These are phyloP conservation scores for Brassica nigra DNA, from an alignment of 345 rosid genomes.

Conservation along the genomic window DNA sequence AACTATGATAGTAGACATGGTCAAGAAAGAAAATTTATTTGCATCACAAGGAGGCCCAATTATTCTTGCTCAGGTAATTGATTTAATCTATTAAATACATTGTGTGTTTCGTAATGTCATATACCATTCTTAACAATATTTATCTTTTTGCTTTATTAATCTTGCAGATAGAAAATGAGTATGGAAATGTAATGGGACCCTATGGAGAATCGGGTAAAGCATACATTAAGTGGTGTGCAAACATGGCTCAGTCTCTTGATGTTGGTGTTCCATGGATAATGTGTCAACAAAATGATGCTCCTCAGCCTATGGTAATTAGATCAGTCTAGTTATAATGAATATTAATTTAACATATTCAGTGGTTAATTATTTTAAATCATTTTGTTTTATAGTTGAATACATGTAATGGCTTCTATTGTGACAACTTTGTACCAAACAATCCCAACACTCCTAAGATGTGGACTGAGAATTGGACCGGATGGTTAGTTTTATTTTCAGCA, in stretches of 20 bases:
- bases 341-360: too few relatives aligned
- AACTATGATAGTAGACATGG: too few relatives aligned
- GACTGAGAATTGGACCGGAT: neutral
- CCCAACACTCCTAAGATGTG: neutral
- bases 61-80: too few relatives aligned
- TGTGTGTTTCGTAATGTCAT: too few relatives aligned
- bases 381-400: neutral
- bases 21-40: too few relatives aligned
- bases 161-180: neutral
- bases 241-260: neutral
- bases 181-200: neutral
- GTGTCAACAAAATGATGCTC: too few relatives aligned
- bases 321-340: too few relatives aligned
- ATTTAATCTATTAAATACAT: too few relatives aligned
- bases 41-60: too few relatives aligned
- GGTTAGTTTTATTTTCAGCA: neutral
- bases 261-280: neutral
- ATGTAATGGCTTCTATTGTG: neutral
- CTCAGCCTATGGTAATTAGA: too few relatives aligned
- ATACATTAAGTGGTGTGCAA: neutral
- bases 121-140: too few relatives aligned
- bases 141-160: too few relatives aligned
- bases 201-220: neutral
- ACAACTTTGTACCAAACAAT: neutral
- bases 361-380: neutral